These are phyloP conservation scores for Hymenoscyphus linearis DNA, from an alignment of 2,329 filamentous ascomycete species.

Conservation along the genomic window DNA sequence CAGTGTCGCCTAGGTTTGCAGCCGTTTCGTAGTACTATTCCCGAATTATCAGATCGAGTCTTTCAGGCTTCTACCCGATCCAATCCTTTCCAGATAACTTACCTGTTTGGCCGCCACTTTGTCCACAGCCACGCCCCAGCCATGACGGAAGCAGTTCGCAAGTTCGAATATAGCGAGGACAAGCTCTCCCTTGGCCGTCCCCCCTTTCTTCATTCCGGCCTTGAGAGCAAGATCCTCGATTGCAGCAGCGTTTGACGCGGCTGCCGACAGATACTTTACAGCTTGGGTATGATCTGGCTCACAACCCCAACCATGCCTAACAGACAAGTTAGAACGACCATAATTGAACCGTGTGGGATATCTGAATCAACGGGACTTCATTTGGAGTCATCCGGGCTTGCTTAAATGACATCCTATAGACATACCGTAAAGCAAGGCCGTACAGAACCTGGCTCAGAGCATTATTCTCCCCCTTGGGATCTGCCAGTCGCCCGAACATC, in stretches of 20 bases:
- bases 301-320: conserved; percentile 90
- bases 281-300: conserved; percentile 65
- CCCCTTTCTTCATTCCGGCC: conserved; percentile 87
- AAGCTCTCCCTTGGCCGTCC: conserved; percentile 90
- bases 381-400: conserved; percentile 9
- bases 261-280: conserved; percentile 78
- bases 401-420: conserved; percentile 26
- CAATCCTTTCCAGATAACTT: conserved; percentile 19
- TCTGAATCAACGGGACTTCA: not conserved
- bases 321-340: conserved; percentile 17
- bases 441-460: conserved; percentile 93
- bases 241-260: conserved; percentile 82
- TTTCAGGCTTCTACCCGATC: conserved; percentile 21
- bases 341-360: not conserved
- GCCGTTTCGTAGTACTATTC: conserved; percentile 94
- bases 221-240: conserved; percentile 81
- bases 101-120: conserved; percentile 74
- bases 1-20: conserved; percentile 88
- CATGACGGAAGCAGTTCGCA: conserved; percentile 86
- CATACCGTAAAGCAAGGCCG: conserved; percentile 79
- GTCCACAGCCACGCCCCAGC: conserved; percentile 87
- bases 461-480: conserved; percentile 81
- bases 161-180: conserved; percentile 95
- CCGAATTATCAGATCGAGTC: conserved; percentile 19
- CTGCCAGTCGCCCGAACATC: conserved; percentile 78